Evolutionary conservation across 495 filamentous ascomycete species (phyloP), one percentile per base, ranked within the genome.

Genomic region (Hyphodiscus hymeniophilus): DNA sequence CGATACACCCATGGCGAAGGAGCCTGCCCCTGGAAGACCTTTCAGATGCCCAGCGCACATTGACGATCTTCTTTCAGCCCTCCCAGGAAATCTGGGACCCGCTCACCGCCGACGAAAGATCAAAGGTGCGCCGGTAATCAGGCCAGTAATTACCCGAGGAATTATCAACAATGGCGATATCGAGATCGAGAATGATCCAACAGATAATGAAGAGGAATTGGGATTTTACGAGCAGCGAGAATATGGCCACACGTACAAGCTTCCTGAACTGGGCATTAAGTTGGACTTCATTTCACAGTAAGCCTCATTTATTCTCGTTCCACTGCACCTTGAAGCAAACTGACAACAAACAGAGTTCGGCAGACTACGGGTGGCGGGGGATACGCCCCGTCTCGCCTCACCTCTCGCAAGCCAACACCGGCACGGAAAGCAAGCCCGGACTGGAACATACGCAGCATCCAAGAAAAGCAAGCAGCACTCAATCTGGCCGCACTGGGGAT

Each of bases 41-140:
- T 98, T 89, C 89, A 82, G 79, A 69, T 98, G 92, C 57, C 91
- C 92, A 49, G 81, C 80, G 58, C 92, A 98, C 63, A 72, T 84
- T 28, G 84, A 88, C 38, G 70, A 75, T 22, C 57, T 76, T 13
- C 63, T 79, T 2, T 48, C 45, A 6, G 57, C 63, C 24, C 39
- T 73, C 1, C 67, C 71, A 2, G 62, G 45, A 5, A 28, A 52
- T 23, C 62, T 76, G 21, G 71, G 57, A 1, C 74, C 77, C 16
- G 69, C 68, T 10, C 69, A 79, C 48, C 62, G 63, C 39, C 67
- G 61, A 52, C 73, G 73, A 56, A 77, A 61, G 65, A 74, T 68
- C 65, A 81, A 69, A 68, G 68, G 55, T 45, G 64, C 54, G 28
- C 65, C 59, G 35, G 61, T 56, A 40, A 68, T 72, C 59, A 63